Conservation (phyloP, 2,329 filamentous ascomycete species). For the Cladophialophora bantiana region DNA sequence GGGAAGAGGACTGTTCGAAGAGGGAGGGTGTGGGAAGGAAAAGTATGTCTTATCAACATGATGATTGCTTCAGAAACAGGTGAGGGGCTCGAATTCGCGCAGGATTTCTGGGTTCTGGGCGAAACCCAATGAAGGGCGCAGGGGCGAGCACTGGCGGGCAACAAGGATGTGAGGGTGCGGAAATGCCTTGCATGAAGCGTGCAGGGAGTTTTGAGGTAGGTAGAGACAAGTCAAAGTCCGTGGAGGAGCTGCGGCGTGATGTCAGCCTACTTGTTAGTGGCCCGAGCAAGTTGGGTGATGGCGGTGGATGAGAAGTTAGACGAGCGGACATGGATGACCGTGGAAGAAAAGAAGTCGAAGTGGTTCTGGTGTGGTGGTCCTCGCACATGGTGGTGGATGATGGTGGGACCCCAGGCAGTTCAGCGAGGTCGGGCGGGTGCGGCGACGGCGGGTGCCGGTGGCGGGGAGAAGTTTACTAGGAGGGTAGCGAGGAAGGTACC, state of each 20-base stretch:
- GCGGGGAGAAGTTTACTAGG: not conserved
- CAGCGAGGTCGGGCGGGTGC: too few species aligned
- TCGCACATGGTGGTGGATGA: conserved; percentile 1
- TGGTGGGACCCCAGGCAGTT: not conserved
- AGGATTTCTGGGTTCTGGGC: conserved; percentile 5
- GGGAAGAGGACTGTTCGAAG: conserved; percentile 14
- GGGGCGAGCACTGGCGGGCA: not conserved
- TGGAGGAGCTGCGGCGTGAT: conserved; percentile 24
- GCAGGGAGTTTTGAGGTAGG: not conserved
- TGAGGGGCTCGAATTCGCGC: conserved; percentile 2
- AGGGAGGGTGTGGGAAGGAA: not conserved
- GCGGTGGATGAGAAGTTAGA: not conserved
- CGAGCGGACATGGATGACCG: not conserved
- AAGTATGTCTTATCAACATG: not conserved
- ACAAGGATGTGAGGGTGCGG: conserved; percentile 5
- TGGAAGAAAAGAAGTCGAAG: not conserved
- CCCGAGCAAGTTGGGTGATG: not conserved
- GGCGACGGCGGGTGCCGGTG: conserved; percentile 2
- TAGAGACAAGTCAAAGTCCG: conserved; percentile 7
- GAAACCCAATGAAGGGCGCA: conserved; percentile 20
- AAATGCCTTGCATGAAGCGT: conserved; percentile 23
- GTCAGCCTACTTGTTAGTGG: conserved; percentile 15
- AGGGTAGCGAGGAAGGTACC: not conserved
- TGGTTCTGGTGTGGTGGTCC: not conserved
- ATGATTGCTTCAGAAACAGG: not conserved